Conservation (phyloP, 2,329 filamentous ascomycete genomes). For the Colletotrichum sp. region DNA sequence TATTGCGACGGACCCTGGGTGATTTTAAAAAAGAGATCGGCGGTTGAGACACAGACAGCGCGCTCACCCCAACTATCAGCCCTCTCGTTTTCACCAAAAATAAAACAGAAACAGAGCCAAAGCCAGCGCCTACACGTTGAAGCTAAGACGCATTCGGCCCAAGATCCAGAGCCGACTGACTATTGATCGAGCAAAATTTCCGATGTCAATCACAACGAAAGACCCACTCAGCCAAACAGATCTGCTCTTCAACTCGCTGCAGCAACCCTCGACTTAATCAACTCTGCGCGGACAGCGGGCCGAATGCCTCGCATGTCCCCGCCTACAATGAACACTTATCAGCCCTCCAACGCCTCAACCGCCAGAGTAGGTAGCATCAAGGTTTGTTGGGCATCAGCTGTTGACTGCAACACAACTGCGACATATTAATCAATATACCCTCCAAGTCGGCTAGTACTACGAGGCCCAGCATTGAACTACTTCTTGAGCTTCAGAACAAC, state of each 20-base stretch:
- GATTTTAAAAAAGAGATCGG: not conserved
- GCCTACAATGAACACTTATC: not conserved
- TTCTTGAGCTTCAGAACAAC: not conserved
- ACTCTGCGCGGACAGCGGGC: not conserved
- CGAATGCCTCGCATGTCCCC: not conserved
- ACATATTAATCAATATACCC: not conserved
- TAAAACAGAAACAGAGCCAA: not conserved
- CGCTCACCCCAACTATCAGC: not conserved
- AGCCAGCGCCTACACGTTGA: not conserved
- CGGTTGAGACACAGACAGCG: not conserved
- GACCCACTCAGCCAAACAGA: not conserved
- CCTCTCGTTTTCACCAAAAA: not conserved
- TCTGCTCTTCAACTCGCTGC: not conserved
- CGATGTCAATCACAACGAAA: not conserved
- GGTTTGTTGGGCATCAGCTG: not conserved
- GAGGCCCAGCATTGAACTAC: not conserved
- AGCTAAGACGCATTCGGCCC: not conserved
- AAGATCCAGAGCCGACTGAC: not conserved
- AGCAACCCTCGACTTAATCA: not conserved
- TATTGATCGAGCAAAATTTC: constrained; percentile 9
- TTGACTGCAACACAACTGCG: not conserved
- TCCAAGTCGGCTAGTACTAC: not conserved
- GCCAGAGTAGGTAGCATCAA: not conserved
- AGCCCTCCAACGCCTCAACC: not conserved
- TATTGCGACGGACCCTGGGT: not conserved